phyloP scores from a whole-genome alignment of 2,329 filamentous ascomycete genomes.

The Ceratocystis destructans region DNA sequence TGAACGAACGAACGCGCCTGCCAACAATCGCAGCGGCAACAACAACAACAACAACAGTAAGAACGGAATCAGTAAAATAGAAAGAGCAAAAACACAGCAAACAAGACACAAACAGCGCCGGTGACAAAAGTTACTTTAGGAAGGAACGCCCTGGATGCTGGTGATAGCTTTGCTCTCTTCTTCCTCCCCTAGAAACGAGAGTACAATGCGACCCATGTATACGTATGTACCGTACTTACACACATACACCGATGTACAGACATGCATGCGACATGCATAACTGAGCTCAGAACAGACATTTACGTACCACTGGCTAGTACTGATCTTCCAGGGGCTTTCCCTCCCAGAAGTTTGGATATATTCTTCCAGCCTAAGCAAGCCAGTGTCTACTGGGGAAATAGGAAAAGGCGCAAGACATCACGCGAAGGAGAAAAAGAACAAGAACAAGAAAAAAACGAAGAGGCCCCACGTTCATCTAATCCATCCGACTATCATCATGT shows the following conservation, averaged over 20 bases:
- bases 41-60: too few relatives aligned
- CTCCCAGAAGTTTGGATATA: background rate
- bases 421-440: background rate
- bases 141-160: background rate
- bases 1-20: background rate
- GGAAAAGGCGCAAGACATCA: background rate
- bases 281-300: background rate
- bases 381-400: background rate
- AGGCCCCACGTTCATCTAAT: background rate
- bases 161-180: background rate
- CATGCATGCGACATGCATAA: background rate
- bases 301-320: background rate
- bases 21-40: background rate
- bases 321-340: background rate
- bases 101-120: background rate
- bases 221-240: background rate
- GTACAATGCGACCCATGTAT: background rate
- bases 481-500: background rate
- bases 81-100: background rate
- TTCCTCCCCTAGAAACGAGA: background rate
- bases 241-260: background rate
- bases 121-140: background rate
- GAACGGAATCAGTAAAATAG: too few relatives aligned
- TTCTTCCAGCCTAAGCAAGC: background rate
- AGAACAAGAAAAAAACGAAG: background rate